Evolutionary conservation across 2,329 filamentous ascomycete species (phyloP), one percentile per base, ranked within the genome.

Genomic region (Chalaropsis thielavioides): DNA sequence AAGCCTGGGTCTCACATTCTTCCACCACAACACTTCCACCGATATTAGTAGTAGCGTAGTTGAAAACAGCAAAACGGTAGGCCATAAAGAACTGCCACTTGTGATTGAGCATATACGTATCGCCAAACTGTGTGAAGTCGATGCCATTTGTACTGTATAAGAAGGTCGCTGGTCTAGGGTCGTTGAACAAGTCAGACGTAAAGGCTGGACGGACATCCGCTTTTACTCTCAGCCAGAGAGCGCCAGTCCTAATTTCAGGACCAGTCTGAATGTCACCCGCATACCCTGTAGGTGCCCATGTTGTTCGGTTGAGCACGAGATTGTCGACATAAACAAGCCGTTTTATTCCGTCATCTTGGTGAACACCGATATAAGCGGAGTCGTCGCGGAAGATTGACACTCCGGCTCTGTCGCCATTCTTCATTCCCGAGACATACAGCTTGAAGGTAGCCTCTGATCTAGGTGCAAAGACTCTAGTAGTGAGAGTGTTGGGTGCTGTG

Each of bases 291-390:
- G 54, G 24, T 58, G 15, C 24, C 54, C 54, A 58, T 38, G 24
- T 58, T 17, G 54, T 58, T 35, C 38, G 54, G 54, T 58, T 58
- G 6, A 58, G 70, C 0, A 70, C 70, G 3, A 74, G 65, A 8
- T 69, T 71, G 44, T 72, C 70, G 0, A 75, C 70, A 5, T 72
- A 67, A n/a, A 68, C 61, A 5, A 78, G 68, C 7, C 65, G 70
- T n/a, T 71, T 70, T 0, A 68, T 68, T 24, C 68, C 70, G 2
- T 70, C 71, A 66, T 71, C 70, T 69, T 70, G 76, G 71, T 69
- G 77, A 68, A 83, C 70, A 1, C 79, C 80, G 31, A 84, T 79
- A 70, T 78, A 83, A 0, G 79, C 79, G 0, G 76, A 76, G 13
- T 74, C 72, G 68, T 84, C 80, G 1, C 81, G 77, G 71, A 84